These are phyloP conservation scores for Arachnopeziza araneosa DNA, from an alignment of 2,329 filamentous ascomycete species.

Conservation along the genomic window DNA sequence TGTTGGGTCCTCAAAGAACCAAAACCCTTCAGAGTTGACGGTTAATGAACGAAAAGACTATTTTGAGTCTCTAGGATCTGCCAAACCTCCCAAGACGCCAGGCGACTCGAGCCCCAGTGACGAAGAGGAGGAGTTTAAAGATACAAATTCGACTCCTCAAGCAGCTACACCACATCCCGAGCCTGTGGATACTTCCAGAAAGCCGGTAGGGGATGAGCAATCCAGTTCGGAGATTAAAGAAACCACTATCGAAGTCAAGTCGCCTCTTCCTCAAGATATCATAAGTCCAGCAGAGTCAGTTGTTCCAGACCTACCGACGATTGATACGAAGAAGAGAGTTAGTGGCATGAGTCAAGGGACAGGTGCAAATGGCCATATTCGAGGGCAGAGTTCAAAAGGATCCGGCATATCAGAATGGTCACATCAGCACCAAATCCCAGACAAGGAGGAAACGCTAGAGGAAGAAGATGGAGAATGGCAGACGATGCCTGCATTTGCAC, in stretches of 20 bases:
- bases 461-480: slow-evolving; percentile 76
- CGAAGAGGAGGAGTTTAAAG: slow-evolving; percentile 37
- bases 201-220: not conserved
- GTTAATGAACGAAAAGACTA: slow-evolving; percentile 12
- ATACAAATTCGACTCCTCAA: slow-evolving; percentile 31
- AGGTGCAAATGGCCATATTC: slow-evolving; percentile 12
- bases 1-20: slow-evolving; percentile 1
- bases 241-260: not conserved
- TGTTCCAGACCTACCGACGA: not conserved
- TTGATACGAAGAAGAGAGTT: not conserved
- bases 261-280: not conserved
- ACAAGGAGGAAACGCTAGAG: slow-evolving; percentile 42
- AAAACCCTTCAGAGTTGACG: not conserved
- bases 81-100: slow-evolving; percentile 15
- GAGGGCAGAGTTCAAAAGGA: slow-evolving; percentile 18
- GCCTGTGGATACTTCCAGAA: not conserved
- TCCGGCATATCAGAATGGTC: slow-evolving; percentile 71
- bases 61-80: slow-evolving; percentile 4
- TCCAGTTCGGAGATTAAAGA: not conserved
- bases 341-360: not conserved
- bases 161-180: slow-evolving; percentile 12
- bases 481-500: slow-evolving; percentile 87
- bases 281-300: not conserved
- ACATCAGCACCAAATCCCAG: slow-evolving; percentile 69
- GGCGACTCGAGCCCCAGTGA: slow-evolving; percentile 30